Percentiles rank a stretch among this genome's conserved stretches.
phyloP scores from a whole-genome alignment of 768 basidiomycete species.

The Auricularia sp. region DNA sequence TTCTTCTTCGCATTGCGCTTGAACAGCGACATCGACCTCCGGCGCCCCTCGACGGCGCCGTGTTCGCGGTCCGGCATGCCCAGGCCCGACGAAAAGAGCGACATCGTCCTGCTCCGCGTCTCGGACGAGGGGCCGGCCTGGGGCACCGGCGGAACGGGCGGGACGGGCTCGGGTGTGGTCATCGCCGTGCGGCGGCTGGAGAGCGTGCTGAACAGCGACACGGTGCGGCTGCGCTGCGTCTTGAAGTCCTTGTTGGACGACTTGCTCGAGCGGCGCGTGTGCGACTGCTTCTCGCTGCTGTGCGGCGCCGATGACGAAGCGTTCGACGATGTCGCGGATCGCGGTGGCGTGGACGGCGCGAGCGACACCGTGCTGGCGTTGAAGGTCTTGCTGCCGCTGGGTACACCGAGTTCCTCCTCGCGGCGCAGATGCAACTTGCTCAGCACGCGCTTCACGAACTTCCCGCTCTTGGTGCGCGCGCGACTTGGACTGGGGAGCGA shows the following conservation, averaged over 20 bases:
- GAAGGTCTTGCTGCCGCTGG: too few species aligned
- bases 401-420: not conserved
- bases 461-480: not conserved
- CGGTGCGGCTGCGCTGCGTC: not conserved
- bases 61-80: too few species aligned
- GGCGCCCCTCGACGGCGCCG: not conserved
- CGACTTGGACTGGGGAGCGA: not conserved
- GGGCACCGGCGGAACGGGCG: not conserved
- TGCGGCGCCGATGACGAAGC: not conserved
- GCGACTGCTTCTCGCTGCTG: not conserved
- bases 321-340: not conserved
- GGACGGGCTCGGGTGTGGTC: not conserved
- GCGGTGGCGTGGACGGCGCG: not conserved
- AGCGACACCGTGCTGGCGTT: not conserved
- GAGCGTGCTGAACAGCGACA: not conserved
- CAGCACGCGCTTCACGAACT: not conserved
- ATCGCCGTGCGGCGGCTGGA: not conserved
- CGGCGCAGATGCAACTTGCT: not conserved
- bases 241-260: not conserved
- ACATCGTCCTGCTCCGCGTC: not conserved
- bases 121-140: not conserved
- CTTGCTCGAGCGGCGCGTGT: not conserved
- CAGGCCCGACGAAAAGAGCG: not conserved
- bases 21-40: not conserved
- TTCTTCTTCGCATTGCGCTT: not conserved